phyloP scores from a whole-genome alignment of 2,329 filamentous ascomycete genomes.

The Ploettnerulaceae sp. region DNA sequence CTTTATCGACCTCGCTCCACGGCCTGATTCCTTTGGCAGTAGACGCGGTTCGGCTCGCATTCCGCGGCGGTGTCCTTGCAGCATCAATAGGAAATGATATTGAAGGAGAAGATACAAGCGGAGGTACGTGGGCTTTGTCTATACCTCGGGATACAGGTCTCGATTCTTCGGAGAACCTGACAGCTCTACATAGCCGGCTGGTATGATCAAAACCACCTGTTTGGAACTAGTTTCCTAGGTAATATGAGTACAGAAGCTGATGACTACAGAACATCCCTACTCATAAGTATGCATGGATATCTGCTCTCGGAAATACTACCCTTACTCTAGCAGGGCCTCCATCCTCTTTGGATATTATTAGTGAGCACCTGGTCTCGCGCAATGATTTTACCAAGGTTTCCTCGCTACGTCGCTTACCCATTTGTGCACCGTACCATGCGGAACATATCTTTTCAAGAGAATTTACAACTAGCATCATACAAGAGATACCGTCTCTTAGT shows the following conservation, averaged over 20 bases:
- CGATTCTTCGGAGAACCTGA: no score
- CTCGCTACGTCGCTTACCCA: background rate
- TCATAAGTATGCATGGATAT: no score
- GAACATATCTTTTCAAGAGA: background rate
- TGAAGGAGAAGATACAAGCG: background rate
- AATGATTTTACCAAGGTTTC: background rate
- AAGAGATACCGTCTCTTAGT: background rate
- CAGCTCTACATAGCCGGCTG: no score
- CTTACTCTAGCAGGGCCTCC: no score
- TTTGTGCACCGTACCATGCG: background rate
- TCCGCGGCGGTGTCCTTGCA: background rate
- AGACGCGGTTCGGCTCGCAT: background rate
- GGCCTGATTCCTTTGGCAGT: background rate
- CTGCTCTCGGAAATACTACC: no score
- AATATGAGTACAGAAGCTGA: no score
- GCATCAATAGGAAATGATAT: background rate
- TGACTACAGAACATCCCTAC: no score
- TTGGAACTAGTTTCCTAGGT: no score
- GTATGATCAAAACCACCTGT: no score
- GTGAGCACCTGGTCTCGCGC: background rate
- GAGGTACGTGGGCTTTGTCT: background rate
- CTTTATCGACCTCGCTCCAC: background rate
- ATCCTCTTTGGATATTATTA: no score
- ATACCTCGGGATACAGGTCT: background rate
- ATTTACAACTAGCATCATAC: background rate